phyloP scores from a whole-genome alignment of 805 yeast genomes.

The Saccharomyces jurei region DNA sequence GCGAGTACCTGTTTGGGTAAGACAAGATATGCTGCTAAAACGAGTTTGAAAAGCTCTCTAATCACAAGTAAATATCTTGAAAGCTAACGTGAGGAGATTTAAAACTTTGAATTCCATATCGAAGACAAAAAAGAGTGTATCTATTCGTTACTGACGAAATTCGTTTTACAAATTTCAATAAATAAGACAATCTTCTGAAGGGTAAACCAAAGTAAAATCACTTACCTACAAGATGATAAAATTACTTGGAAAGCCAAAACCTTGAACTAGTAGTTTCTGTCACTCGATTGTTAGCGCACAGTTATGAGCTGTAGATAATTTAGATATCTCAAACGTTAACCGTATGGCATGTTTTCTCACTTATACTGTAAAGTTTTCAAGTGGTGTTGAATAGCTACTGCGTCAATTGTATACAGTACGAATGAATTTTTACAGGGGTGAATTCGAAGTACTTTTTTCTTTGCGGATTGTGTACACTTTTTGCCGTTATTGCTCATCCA shows the following conservation, averaged over 20 bases:
- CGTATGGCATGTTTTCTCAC: neutral
- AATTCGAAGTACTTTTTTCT: too few relatives aligned
- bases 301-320: too few relatives aligned
- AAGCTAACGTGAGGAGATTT: neutral
- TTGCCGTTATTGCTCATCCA: neutral
- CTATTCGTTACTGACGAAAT: too few relatives aligned
- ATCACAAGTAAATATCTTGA: too few relatives aligned
- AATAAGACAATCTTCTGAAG: neutral
- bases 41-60: neutral
- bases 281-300: too few relatives aligned
- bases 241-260: neutral
- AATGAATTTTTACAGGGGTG: too few relatives aligned
- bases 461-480: neutral
- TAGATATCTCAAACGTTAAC: neutral
- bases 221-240: neutral
- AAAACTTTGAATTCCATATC: too few relatives aligned
- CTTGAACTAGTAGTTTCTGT: neutral
- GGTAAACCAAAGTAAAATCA: neutral
- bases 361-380: too few relatives aligned
- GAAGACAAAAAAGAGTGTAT: neutral
- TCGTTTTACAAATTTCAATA: neutral
- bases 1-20: too few relatives aligned
- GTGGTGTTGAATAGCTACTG: slow-evolving; percentile 3
- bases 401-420: slow-evolving; percentile 12
- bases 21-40: neutral